Percentiles rank a stretch among this genome's conserved stretches.
These are phyloP conservation scores for Xylariomycetidae sp. DNA, from an alignment of 2,329 filamentous ascomycete species.

Conservation along the genomic window DNA sequence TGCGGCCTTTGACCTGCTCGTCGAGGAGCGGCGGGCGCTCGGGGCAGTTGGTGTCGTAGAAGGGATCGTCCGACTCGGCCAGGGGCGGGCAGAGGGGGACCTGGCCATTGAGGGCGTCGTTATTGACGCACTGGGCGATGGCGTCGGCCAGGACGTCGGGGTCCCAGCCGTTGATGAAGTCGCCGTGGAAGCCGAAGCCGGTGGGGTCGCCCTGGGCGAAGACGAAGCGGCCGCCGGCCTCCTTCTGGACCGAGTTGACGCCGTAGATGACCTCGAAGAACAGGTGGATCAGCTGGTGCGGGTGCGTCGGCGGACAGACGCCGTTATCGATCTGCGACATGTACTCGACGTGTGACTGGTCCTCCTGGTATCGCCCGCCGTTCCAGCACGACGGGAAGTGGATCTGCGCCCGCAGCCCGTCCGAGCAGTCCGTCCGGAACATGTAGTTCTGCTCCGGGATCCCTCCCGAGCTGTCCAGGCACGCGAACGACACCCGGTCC, in stretches of 20 bases:
- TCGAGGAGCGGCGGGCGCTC: constrained; percentile 35
- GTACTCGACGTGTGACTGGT: constrained; percentile 36
- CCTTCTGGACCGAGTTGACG: constrained; percentile 17
- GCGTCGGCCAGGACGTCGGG: constrained; percentile 17
- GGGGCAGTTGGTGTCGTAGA: constrained; percentile 35
- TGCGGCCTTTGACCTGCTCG: constrained; percentile 36
- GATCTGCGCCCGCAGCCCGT: constrained; percentile 41
- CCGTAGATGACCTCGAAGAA: constrained; percentile 34
- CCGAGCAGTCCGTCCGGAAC: constrained; percentile 37
- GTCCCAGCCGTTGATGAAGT: constrained; percentile 41
- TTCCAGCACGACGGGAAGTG: constrained; percentile 61
- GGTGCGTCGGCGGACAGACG: constrained; percentile 33
- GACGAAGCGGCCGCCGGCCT: constrained; percentile 31
- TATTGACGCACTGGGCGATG: constrained; percentile 20
- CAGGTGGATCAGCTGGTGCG: constrained; percentile 38
- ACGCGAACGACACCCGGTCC: constrained; percentile 25
- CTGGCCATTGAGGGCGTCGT: constrained; percentile 22
- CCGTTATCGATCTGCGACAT: constrained; percentile 32
- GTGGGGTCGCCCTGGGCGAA: constrained; percentile 41
- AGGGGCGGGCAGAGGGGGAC: constrained; percentile 27
- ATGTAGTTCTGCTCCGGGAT: constrained; percentile 31
- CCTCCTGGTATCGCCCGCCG: constrained; percentile 39
- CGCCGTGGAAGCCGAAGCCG: constrained; percentile 48
- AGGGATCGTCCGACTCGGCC: constrained; percentile 27
- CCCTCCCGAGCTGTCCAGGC: constrained; percentile 16